Percentiles rank a stretch among this genome's conserved stretches.
Evolutionary conservation across 306 rosid genomes (phyloP).

Genomic region (Glycine soja): DNA sequence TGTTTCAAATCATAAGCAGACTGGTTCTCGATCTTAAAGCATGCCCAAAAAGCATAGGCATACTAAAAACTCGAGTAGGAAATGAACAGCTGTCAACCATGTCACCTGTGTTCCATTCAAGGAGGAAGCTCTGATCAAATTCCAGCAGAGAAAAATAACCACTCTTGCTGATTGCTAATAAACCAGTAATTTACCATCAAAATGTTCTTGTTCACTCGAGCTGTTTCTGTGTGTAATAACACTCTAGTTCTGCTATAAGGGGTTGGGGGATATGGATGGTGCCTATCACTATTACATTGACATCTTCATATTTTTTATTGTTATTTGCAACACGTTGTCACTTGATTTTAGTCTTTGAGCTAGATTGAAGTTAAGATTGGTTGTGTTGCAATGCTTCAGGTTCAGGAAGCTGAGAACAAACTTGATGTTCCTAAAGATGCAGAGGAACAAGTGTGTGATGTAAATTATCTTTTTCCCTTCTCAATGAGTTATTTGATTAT

Average conservation of each 20-base stretch:
- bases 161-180: not conserved
- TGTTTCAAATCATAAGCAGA: constrained; percentile 1
- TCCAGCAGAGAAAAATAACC: not conserved
- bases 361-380: constrained; percentile 44
- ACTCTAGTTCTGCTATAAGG: not conserved
- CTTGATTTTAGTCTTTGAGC: constrained; percentile 37
- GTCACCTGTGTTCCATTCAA: not conserved
- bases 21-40: not conserved
- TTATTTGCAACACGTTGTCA: constrained; percentile 19
- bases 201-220: constrained; percentile 10
- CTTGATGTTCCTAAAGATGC: constrained; percentile 39
- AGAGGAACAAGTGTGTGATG: constrained; percentile 51
- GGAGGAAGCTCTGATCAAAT: constrained; percentile 8
- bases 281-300: not conserved
- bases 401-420: constrained; percentile 52
- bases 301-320: constrained; percentile 21
- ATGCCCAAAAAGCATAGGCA: not conserved
- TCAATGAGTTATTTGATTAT: not conserved
- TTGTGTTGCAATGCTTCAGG: constrained; percentile 54
- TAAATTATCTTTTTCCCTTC: not conserved
- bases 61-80: constrained; percentile 2
- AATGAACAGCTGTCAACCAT: not conserved
- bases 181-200: constrained; percentile 3
- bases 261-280: not conserved
- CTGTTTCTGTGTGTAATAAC: not conserved